phyloP scores from a whole-genome alignment of 345 rosid genomes.

The Corchorus capsularis region DNA sequence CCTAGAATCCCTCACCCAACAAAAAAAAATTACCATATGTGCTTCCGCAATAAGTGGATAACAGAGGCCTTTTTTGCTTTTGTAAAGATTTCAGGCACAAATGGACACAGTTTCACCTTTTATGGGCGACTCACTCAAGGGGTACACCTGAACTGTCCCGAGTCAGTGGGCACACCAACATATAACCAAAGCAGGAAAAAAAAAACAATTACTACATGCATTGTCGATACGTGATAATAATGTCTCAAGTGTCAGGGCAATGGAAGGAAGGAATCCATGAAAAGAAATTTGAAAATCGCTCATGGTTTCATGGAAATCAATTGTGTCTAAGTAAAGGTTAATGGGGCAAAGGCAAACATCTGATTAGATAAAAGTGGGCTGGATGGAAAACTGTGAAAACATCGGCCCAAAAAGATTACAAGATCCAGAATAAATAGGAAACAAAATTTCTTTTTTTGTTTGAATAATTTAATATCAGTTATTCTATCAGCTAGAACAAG shows the following conservation, averaged over 20 bases:
- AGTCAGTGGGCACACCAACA: slow-evolving; percentile 18
- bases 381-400: not conserved
- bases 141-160: slow-evolving; percentile 21
- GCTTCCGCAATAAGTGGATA: slow-evolving; percentile 17
- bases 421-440: not conserved
- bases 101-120: slow-evolving; percentile 23
- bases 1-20: slow-evolving; percentile 21
- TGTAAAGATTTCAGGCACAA: slow-evolving; percentile 23
- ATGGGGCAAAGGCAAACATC: not conserved
- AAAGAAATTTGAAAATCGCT: not conserved
- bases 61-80: slow-evolving; percentile 17
- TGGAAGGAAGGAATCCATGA: not conserved
- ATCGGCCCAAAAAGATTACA: not conserved
- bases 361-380: not conserved
- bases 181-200: not conserved
- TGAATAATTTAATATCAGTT: not conserved
- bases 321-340: not conserved
- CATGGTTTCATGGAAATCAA: not conserved
- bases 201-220: slow-evolving; percentile 1
- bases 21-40: not conserved
- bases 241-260: slow-evolving; percentile 19
- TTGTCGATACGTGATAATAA: slow-evolving; percentile 17
- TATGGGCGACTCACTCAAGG: slow-evolving; percentile 1
- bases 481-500: not conserved
- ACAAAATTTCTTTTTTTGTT: not conserved